Conservation (phyloP, 2,329 filamentous ascomycete species). For the Pseudogymnoascus sp. region DNA sequence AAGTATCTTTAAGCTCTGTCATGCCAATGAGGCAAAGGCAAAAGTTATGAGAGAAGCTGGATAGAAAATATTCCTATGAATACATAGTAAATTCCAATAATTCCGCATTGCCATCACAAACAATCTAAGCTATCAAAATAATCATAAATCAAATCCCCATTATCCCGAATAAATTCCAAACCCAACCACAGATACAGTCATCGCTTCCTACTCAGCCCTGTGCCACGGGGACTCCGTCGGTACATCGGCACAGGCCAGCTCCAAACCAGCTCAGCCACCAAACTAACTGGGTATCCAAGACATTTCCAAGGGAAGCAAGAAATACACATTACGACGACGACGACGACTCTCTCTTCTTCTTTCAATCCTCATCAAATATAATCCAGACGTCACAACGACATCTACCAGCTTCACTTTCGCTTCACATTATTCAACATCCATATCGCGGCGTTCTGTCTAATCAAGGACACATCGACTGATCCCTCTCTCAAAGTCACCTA, state of each 20-base stretch:
- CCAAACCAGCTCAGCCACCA: slow-evolving; percentile 5
- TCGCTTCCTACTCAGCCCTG: not conserved
- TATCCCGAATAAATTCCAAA: not conserved
- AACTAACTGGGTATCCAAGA: slow-evolving; percentile 8
- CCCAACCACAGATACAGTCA: not conserved
- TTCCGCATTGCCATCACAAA: not conserved
- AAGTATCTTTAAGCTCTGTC: not conserved
- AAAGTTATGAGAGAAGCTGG: not conserved
- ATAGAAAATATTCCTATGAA: not conserved
- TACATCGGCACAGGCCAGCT: not conserved
- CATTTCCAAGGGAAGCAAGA: slow-evolving; percentile 5
- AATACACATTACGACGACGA: slow-evolving; percentile 6
- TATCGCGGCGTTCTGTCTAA: not conserved
- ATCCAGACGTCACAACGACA: not conserved
- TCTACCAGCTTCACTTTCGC: not conserved
- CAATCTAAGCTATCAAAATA: not conserved
- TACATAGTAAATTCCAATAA: not conserved
- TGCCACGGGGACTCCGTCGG: not conserved
- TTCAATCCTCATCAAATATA: not conserved
- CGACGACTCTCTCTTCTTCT: not conserved
- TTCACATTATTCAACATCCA: not conserved
- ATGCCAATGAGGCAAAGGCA: not conserved
- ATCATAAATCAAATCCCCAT: no score
- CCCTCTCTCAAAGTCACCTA: not conserved
- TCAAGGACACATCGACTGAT: not conserved